Conservation (phyloP, 2,329 filamentous ascomycete species). For the Dactylella cylindrospora region DNA sequence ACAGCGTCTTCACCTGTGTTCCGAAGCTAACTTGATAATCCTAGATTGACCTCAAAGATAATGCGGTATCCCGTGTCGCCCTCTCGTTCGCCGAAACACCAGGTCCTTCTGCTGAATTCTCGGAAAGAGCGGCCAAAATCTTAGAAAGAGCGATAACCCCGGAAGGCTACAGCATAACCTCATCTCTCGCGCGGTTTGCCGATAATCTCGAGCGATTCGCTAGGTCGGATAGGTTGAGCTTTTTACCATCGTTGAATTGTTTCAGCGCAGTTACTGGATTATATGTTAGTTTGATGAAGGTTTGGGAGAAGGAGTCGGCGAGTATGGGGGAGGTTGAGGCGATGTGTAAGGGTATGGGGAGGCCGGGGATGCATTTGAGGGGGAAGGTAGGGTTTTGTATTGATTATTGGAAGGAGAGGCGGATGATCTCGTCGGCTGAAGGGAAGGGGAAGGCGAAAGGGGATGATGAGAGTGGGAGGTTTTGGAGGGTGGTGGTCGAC, state of each 20-base stretch:
- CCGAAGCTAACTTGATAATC: too few relatives aligned
- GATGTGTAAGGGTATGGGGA: conserved; percentile 70
- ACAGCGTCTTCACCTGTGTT: too few relatives aligned
- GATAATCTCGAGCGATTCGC: conserved; percentile 71
- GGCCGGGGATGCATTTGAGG: conserved; percentile 69
- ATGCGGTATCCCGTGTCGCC: conserved; percentile 64
- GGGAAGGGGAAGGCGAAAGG: conserved; percentile 52
- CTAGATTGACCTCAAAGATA: conserved; percentile 61
- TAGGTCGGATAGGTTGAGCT: conserved; percentile 70
- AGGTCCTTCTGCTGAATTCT: conserved; percentile 62
- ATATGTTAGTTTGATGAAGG: conserved; percentile 66
- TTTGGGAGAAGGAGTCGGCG: conserved; percentile 71
- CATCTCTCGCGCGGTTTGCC: conserved; percentile 70
- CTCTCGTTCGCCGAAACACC: conserved; percentile 65
- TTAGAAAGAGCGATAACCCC: conserved; percentile 63
- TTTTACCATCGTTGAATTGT: conserved; percentile 68
- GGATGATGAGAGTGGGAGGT: conserved; percentile 55
- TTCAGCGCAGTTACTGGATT: conserved; percentile 75
- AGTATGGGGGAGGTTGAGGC: conserved; percentile 62
- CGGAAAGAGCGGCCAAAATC: conserved; percentile 65
- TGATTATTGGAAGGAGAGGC: conserved; percentile 74
- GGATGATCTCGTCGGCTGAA: conserved; percentile 53
- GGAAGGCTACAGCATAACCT: conserved; percentile 63
- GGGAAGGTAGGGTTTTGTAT: conserved; percentile 68
- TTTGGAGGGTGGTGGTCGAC: conserved; percentile 69